Evolutionary conservation across 306 rosid genomes (phyloP).

Genomic region (Cyamopsis tetragonoloba): DNA sequence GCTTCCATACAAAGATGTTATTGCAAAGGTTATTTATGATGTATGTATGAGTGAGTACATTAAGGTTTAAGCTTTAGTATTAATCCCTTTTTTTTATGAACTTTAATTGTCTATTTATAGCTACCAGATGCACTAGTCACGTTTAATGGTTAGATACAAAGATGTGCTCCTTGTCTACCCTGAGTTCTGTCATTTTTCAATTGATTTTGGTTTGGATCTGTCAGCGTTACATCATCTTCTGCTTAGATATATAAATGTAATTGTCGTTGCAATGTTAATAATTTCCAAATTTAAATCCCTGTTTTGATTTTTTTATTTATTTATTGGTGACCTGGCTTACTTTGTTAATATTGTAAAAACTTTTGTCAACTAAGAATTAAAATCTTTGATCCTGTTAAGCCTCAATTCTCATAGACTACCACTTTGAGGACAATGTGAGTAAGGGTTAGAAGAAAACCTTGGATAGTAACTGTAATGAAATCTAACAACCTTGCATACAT

Average conservation of each 20-base stretch:
- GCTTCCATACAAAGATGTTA: constrained; percentile 79
- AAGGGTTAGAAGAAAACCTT: background rate
- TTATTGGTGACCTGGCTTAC: background rate
- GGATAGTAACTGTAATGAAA: background rate
- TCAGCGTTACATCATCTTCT: background rate
- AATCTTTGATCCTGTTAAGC: background rate
- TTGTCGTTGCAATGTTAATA: background rate
- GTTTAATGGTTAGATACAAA: background rate
- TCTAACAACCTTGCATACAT: background rate
- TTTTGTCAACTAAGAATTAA: background rate
- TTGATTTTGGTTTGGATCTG: background rate
- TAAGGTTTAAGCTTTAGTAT: background rate
- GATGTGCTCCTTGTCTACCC: background rate
- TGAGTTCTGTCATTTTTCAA: background rate
- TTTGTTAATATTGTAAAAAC: background rate
- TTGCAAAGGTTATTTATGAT: constrained; percentile 88
- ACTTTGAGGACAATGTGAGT: background rate
- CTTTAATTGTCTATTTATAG: constrained; percentile 6
- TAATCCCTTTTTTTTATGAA: background rate
- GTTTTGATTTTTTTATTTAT: background rate
- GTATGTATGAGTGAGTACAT: constrained; percentile 43
- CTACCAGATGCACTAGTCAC: constrained; percentile 8
- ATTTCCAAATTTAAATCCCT: background rate
- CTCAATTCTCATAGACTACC: background rate
- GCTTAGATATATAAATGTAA: background rate